phyloP scores from a whole-genome alignment of 371 early-diverging fungal species.

The Mortierella sp. region DNA sequence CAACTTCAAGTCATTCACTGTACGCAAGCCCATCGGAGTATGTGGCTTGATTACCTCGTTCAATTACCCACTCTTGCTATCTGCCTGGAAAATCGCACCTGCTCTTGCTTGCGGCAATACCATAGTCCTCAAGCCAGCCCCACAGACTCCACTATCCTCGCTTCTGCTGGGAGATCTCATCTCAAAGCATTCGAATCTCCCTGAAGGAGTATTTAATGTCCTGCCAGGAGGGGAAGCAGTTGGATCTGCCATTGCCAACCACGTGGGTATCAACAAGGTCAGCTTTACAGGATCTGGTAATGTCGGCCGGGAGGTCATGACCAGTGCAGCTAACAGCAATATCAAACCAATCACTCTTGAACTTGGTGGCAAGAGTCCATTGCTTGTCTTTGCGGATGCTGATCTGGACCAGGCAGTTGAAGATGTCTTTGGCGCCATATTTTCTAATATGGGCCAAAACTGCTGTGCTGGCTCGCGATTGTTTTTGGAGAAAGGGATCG shows the following conservation, averaged over 20 bases:
- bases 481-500: constrained; percentile 85
- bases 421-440: constrained; percentile 77
- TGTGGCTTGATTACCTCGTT: constrained; percentile 85
- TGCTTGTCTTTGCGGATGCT: constrained; percentile 88
- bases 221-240: constrained; percentile 70
- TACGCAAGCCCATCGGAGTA: constrained; percentile 85
- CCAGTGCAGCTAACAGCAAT: constrained; percentile 72
- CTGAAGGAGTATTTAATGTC: constrained; percentile 81
- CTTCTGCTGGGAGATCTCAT: constrained; percentile 65
- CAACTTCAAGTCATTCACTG: constrained; percentile 69
- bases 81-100: constrained; percentile 90
- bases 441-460: constrained; percentile 87
- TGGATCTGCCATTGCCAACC: constrained; percentile 67
- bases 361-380: constrained; percentile 93
- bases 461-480: constrained; percentile 92
- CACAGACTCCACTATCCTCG: constrained; percentile 74
- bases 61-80: constrained; percentile 88
- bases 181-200: constrained; percentile 44
- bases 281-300: constrained; percentile 85
- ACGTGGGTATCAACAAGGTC: constrained; percentile 68
- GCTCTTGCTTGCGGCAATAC: constrained; percentile 79
- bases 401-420: constrained; percentile 85
- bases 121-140: constrained; percentile 75
- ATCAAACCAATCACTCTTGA: constrained; percentile 87
- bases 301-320: constrained; percentile 80